Conservation (phyloP, 352 stramenopile genomes). For the Ophiocytium majus region DNA sequence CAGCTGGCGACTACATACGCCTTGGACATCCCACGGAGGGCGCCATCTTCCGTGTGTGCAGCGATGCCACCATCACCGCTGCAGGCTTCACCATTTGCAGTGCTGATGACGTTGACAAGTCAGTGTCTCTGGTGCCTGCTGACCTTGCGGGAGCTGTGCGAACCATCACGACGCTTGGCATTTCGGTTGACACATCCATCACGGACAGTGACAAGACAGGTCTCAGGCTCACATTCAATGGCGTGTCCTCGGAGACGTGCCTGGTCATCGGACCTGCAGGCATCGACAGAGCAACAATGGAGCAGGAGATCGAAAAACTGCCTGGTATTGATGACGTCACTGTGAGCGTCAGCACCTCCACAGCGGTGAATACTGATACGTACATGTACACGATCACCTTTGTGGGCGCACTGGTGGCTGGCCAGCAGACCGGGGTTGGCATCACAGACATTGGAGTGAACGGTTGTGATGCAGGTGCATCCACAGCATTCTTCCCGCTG, state of each 20-base stretch:
- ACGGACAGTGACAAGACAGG: constrained; percentile 12
- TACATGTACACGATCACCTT: constrained; percentile 89
- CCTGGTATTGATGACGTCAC: constrained; percentile 64
- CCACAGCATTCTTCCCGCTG: constrained; percentile 59
- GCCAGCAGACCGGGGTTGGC: constrained; percentile 73
- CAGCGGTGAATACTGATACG: not conserved
- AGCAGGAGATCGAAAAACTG: constrained; percentile 66
- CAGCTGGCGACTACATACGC: constrained; percentile 65
- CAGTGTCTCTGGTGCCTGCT: not conserved
- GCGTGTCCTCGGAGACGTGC: not conserved
- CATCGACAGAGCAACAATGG: constrained; percentile 53
- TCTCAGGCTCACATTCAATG: not conserved
- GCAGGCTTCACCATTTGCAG: not conserved
- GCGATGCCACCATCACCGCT: constrained; percentile 55
- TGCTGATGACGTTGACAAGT: not conserved
- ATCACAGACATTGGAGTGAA: constrained; percentile 84
- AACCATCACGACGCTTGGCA: not conserved
- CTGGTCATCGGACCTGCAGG: constrained; percentile 16
- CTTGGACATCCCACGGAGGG: constrained; percentile 65
- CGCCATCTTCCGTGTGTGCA: constrained; percentile 67
- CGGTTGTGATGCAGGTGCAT: constrained; percentile 69
- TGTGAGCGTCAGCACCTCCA: constrained; percentile 59
- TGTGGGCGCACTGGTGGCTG: constrained; percentile 76
- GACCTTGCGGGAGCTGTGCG: constrained; percentile 3
- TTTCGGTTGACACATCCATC: not conserved